Evolutionary conservation across 1,139 yeast genomes (phyloP), one percentile per base, ranked within the genome.

Genomic region (Geotrichum cucujoidarum): DNA sequence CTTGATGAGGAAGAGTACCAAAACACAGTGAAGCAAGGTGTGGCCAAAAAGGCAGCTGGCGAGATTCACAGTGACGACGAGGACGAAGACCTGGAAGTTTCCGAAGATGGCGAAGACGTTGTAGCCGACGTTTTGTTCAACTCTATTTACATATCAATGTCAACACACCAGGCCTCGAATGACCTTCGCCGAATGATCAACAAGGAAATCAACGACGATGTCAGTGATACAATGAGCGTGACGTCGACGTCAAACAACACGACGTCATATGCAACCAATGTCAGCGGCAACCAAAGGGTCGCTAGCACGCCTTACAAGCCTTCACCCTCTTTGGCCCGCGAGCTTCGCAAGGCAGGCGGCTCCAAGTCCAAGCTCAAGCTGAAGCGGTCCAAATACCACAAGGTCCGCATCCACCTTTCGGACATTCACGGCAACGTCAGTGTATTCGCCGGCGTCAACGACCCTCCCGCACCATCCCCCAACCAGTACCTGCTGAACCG

Each of bases 111-210:
- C 6, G 66, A 62, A 18, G 65, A 47, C 20, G 30, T 75, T 1
- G 70, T 83, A 30, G 83, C 82, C 7, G 92, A 84, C 51, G 75
- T 82, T 2, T 63, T 87, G 39, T 87, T 80, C 56, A 81, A 83
- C 52, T 86, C 95, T 0, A 81, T 88, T 34, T 83, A 81, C 58
- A 75, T 87, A 17, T 75, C 85, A 0, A 60, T 81, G 4, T 85
- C 87, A 0, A 69, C 74, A 11, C 75, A 75, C 0, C 64, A 72
- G 0, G 72, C 74, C 52, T 76, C 82, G 0, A 59, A 68, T 1
- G 67, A 68, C 17, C 62, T 84, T 20, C 70, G 83, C 1, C 67
- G 69, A 13, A 74, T 73, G 37, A 81, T 84, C 50, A 82, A 83
- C 59, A 68, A 69, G 64, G 69, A 63, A 56, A 63, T 66, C 53